Evolutionary conservation across 352 stramenopile species (phyloP).

Genomic region (Pythium coloratum): DNA sequence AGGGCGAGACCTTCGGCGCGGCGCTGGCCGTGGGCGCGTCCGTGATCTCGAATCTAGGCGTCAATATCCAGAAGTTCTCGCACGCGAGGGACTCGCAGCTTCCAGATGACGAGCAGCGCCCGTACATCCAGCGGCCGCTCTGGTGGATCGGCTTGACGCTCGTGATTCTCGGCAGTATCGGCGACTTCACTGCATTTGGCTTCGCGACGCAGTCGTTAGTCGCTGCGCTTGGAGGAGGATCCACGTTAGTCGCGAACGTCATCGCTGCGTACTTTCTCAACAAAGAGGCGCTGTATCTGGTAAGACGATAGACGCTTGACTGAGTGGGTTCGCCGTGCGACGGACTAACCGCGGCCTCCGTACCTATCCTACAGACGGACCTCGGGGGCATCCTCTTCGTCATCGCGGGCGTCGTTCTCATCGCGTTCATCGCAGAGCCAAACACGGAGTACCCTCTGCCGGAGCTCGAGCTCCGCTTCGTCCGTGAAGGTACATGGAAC

Average conservation of each 20-base stretch:
- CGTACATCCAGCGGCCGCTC: constrained; percentile 85
- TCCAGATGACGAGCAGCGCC: constrained; percentile 46
- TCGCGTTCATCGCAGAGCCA: constrained; percentile 83
- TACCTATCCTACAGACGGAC: constrained; percentile 49
- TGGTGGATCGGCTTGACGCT: constrained; percentile 86
- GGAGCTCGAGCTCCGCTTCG: constrained; percentile 82
- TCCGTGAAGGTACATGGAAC: constrained; percentile 48
- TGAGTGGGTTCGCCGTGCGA: not conserved
- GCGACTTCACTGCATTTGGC: constrained; percentile 88
- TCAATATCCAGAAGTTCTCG: constrained; percentile 91
- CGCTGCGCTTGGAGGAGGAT: constrained; percentile 78
- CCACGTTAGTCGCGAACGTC: constrained; percentile 88
- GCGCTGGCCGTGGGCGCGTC: constrained; percentile 75
- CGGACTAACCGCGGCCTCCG: not conserved
- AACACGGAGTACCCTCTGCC: constrained; percentile 86
- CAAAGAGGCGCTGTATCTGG: constrained; percentile 68
- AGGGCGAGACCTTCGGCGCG: constrained; percentile 82
- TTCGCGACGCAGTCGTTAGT: constrained; percentile 91
- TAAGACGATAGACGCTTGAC: constrained; percentile 19
- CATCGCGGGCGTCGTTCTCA: constrained; percentile 84
- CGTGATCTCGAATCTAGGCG: constrained; percentile 86
- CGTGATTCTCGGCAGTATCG: constrained; percentile 79
- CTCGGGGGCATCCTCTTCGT: constrained; percentile 84
- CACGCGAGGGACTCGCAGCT: constrained; percentile 58
- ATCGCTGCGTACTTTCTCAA: constrained; percentile 87